Evolutionary conservation across 192 early-diverging fungal species (phyloP), one percentile per base, ranked within the genome.

Genomic region (Lunasporangiospora selenospora): DNA sequence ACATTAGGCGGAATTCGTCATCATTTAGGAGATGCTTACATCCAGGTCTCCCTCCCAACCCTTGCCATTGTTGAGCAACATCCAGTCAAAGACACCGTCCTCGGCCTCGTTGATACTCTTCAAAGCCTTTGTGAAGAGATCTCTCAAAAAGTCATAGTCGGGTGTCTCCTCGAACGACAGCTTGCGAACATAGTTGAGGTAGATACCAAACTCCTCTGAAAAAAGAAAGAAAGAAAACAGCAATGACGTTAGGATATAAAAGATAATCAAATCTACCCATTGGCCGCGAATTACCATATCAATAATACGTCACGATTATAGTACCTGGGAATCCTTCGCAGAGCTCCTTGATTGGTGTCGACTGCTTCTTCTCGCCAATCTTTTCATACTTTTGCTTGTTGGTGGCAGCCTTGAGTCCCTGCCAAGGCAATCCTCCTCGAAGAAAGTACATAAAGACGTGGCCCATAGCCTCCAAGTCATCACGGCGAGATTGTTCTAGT

Each of bases 301-400:
- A n/a, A n/a, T n/a, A n/a, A n/a, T n/a, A n/a, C n/a, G n/a, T n/a
- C n/a, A n/a, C n/a, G n/a, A n/a, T n/a, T n/a, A 31, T 16, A n/a
- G 34, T 80, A 88, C 86, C 86, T 62, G 97, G 97, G 71, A 89
- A 93, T 50, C 90, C 89, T 31, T 94, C 90, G 58, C 94, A 95
- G 24, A 99, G 83, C 59, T 98, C 97, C 62, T 90, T 88, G 65
- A 98, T 86, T 19, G 83, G 81, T 0, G 93, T 92, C 36, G 87
- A 87, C 66, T 96, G 97, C 79, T 99, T 99, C 85, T 95, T 95
- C 79, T 99, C 95, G 37, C 97, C 97, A 78, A 99, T 99, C 76
- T 96, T 95, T 75, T 99, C 97, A 77, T 99, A 99, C 65, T 99
- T 99, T 86, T 99, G 95, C 75, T 97, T 95, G 85, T 99, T 99